Conservation (phyloP, 805 yeast genomes). For the Scheffersomyces stipitis region DNA sequence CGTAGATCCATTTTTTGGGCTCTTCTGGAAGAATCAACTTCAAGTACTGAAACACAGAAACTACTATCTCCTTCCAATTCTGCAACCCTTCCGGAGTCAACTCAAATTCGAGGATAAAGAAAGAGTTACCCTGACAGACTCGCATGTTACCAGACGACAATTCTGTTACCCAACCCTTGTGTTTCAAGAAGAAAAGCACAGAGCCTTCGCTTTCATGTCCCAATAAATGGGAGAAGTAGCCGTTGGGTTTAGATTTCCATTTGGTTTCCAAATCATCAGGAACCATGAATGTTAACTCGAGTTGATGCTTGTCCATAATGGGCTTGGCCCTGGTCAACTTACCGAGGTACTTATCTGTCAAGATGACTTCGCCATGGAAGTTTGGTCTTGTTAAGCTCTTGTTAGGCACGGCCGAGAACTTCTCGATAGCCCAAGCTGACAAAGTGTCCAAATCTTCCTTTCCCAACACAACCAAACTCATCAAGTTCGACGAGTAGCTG, state of each 20-base stretch:
- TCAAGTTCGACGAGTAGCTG: constrained; percentile 80
- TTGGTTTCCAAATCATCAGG: constrained; percentile 66
- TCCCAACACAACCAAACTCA: constrained; percentile 85
- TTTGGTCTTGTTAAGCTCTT: constrained; percentile 42
- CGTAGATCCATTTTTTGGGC: constrained; percentile 77
- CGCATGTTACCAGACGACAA: constrained; percentile 72
- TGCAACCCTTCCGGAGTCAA: constrained; percentile 71
- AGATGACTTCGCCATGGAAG: constrained; percentile 48
- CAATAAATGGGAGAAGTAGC: constrained; percentile 73
- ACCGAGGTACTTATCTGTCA: constrained; percentile 47
- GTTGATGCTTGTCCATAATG: constrained; percentile 71
- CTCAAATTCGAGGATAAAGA: constrained; percentile 70
- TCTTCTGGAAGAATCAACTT: constrained; percentile 52
- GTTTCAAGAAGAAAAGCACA: constrained; percentile 65
- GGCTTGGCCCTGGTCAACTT: constrained; percentile 70
- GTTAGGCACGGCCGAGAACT: constrained; percentile 65
- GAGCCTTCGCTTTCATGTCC: constrained; percentile 96
- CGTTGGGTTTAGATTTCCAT: constrained; percentile 70
- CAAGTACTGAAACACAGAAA: constrained; percentile 69
- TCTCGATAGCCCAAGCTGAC: constrained; percentile 65
- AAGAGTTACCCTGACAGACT: constrained; percentile 64
- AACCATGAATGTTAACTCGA: constrained; percentile 67
- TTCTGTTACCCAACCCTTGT: constrained; percentile 72
- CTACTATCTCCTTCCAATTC: constrained; percentile 61
- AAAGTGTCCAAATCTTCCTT: constrained; percentile 74